Percentiles rank a stretch among this genome's conserved stretches.
phyloP scores from a whole-genome alignment of 1,284 basidiomycete genomes.

The Anthracocystis setariae region DNA sequence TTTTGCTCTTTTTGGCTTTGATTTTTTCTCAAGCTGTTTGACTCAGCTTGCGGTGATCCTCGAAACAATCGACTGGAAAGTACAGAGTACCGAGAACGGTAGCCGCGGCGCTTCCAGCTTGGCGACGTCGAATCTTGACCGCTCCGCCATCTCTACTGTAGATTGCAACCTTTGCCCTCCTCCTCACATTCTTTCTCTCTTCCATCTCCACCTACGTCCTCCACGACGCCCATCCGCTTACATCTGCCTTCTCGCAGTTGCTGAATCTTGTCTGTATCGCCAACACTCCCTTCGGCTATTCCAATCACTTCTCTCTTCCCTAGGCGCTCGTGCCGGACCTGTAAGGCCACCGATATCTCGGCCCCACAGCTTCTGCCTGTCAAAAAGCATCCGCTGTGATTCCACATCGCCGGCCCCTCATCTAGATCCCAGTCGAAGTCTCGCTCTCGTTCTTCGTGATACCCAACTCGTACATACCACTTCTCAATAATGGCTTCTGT shows the following conservation, averaged over 20 bases:
- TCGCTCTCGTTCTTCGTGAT: slow-evolving; percentile 5
- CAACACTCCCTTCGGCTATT: slow-evolving; percentile 7
- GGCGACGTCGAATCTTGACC: not conserved
- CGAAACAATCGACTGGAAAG: not conserved
- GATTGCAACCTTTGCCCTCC: not conserved
- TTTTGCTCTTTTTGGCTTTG: not conserved
- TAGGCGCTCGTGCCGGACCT: not conserved
- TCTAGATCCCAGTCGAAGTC: slow-evolving; percentile 2
- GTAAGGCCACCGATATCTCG: not conserved
- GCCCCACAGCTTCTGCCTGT: not conserved
- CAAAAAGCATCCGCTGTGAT: not conserved
- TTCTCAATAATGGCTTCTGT: slow-evolving; percentile 32
- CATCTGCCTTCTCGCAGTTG: not conserved
- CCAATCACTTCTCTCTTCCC: not conserved
- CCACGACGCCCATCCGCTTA: not conserved
- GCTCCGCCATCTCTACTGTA: not conserved
- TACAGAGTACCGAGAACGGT: not conserved
- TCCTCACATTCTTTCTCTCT: not conserved
- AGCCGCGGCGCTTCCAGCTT: slow-evolving; percentile 2
- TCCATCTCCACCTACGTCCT: slow-evolving; percentile 6
- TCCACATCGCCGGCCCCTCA: slow-evolving; percentile 1
- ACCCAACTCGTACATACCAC: not conserved
- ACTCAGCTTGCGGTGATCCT: slow-evolving; percentile 6
- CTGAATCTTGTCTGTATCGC: slow-evolving; percentile 19
- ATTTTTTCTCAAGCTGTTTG: slow-evolving; percentile 7